Evolutionary conservation across 345 rosid species (phyloP).

Genomic region (Eucalyptus tenuipes): DNA sequence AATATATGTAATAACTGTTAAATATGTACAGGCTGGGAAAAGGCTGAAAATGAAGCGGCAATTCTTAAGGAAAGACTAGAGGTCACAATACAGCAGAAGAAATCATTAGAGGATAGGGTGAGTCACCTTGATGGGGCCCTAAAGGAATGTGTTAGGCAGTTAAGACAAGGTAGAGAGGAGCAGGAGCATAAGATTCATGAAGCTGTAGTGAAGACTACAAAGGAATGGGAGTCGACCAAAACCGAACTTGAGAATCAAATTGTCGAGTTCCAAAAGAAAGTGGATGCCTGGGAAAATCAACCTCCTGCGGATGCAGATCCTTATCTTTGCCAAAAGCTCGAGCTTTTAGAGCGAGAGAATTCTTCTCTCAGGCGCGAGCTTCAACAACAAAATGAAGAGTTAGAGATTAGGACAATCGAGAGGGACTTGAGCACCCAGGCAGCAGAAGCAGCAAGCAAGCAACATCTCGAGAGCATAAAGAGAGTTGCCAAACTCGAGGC

Average conservation of each 20-base stretch:
- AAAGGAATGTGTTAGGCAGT: conserved; percentile 91
- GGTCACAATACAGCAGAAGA: conserved; percentile 26
- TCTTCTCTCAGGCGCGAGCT: conserved; percentile 49
- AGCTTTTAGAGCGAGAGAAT: conserved; percentile 51
- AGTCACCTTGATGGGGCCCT: conserved; percentile 87
- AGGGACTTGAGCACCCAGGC: conserved; percentile 75
- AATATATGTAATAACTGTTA: neutral
- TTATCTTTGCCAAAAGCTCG: conserved; percentile 29
- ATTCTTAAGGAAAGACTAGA: conserved; percentile 60
- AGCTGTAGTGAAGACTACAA: conserved; percentile 28
- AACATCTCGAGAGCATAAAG: conserved; percentile 73
- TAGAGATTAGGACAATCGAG: conserved; percentile 68
- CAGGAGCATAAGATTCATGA: conserved; percentile 56
- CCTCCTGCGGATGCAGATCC: conserved; percentile 7
- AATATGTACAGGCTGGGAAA: conserved; percentile 69
- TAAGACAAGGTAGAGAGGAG: conserved; percentile 76
- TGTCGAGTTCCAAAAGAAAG: conserved; percentile 24
- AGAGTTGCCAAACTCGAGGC: conserved; percentile 92
- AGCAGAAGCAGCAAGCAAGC: conserved; percentile 91
- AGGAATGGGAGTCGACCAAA: conserved; percentile 44
- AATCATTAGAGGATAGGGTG: conserved; percentile 55
- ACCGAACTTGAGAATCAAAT: conserved; percentile 40
- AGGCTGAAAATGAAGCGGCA: conserved; percentile 66
- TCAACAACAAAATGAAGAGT: conserved; percentile 49
- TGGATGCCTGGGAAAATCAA: conserved; percentile 4